A percentile compares a stretch with the other conserved stretches of the same genome.
phyloP scores from a whole-genome alignment of 345 rosid genomes.

The Arabidopsis arenosa region DNA sequence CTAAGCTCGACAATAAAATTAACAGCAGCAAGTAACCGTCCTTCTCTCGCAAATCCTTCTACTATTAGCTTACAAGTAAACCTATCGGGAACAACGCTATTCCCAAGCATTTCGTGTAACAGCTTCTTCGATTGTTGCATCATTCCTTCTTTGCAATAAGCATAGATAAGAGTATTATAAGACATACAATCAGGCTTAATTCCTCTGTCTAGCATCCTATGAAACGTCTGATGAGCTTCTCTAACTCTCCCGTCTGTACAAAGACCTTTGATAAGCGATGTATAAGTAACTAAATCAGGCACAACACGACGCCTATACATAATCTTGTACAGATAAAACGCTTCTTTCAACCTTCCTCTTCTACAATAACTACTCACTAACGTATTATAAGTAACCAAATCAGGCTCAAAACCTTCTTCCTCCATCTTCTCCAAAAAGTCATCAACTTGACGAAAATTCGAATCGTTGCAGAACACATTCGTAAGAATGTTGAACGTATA shows the following conservation, averaged over 20 bases:
- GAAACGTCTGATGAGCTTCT: conserved; percentile 88
- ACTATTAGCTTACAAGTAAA: conserved; percentile 65
- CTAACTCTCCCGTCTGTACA: conserved; percentile 74
- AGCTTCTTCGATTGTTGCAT: conserved; percentile 63
- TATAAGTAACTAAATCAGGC: conserved; percentile 84
- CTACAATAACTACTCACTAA: conserved; percentile 77
- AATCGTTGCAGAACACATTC: conserved; percentile 62
- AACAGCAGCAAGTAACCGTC: conserved; percentile 71
- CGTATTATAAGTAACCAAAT: conserved; percentile 87
- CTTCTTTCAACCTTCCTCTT: conserved; percentile 71
- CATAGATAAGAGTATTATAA: conserved; percentile 75
- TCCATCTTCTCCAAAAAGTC: conserved; percentile 91
- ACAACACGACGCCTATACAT: conserved; percentile 71
- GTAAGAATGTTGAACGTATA: conserved; percentile 84
- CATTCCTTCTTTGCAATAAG: conserved; percentile 77
- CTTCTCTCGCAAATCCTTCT: conserved; percentile 63
- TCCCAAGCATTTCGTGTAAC: conserved; percentile 72
- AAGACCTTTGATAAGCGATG: conserved; percentile 77
- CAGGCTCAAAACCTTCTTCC: conserved; percentile 94
- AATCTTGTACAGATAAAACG: conserved; percentile 77
- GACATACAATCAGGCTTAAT: conserved; percentile 65
- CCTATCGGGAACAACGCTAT: conserved; percentile 59
- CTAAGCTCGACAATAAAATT: conserved; percentile 74
- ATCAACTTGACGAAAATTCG: conserved; percentile 57
- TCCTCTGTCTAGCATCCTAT: conserved; percentile 71